Percentiles rank a stretch among this genome's conserved stretches.
Conservation (phyloP, 2,329 filamentous ascomycete species). For the Fusarium sp. region DNA sequence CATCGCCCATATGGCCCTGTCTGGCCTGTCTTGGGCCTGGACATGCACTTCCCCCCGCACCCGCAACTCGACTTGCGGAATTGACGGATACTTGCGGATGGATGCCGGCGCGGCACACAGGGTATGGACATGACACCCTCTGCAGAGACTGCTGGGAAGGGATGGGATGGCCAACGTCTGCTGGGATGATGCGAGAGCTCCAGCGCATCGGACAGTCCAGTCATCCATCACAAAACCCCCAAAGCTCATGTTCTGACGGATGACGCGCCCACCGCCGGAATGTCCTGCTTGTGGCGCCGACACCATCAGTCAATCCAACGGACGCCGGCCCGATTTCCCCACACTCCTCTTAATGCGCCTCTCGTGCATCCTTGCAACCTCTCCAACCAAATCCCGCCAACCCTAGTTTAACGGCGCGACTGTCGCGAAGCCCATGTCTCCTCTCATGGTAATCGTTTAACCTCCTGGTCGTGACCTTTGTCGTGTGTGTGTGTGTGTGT, state of each 20-base stretch:
- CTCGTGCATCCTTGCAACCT: slow-evolving; percentile 23
- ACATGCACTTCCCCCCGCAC: slow-evolving; percentile 2
- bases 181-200: background rate
- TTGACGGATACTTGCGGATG: background rate
- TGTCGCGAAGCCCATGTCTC: background rate
- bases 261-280: slow-evolving; percentile 36
- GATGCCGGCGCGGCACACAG: background rate
- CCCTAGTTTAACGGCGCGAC: slow-evolving; percentile 3
- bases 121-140: background rate
- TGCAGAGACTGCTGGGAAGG: background rate
- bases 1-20: slow-evolving; percentile 11
- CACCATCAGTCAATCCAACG: slow-evolving; percentile 24
- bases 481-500: background rate
- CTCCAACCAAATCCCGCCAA: slow-evolving; percentile 1
- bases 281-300: slow-evolving; percentile 39
- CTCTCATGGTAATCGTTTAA: background rate
- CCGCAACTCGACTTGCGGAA: slow-evolving; percentile 5
- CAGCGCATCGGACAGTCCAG: background rate
- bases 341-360: slow-evolving; percentile 33
- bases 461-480: background rate
- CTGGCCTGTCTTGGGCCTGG: background rate
- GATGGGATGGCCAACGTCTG: background rate
- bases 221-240: slow-evolving; percentile 18
- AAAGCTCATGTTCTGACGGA: slow-evolving; percentile 13
- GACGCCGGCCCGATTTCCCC: slow-evolving; percentile 43